phyloP scores from a whole-genome alignment of 1,139 yeast genomes.

The Pichia sp. region DNA sequence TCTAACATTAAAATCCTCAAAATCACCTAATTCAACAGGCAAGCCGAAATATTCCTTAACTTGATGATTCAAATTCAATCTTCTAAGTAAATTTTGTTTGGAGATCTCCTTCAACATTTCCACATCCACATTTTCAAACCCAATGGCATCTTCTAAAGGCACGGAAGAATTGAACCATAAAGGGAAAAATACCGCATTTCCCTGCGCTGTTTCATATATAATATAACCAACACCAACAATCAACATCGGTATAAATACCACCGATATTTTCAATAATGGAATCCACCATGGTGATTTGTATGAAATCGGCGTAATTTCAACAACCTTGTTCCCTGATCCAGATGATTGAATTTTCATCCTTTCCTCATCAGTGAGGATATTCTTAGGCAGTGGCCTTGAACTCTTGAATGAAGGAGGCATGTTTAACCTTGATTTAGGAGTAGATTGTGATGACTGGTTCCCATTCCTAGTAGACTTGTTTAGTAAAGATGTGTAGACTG shows the following conservation, averaged over 20 bases:
- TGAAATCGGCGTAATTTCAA: conserved; percentile 1
- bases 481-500: too few relatives aligned
- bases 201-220: conserved; percentile 20
- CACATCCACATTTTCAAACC: conserved; percentile 20
- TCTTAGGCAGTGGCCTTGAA: conserved; percentile 11
- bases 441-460: too few relatives aligned
- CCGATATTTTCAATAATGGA: conserved; percentile 9
- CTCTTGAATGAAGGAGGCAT: conserved; percentile 12
- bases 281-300: conserved; percentile 12
- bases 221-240: conserved; percentile 19
- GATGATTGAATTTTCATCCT: conserved; percentile 4
- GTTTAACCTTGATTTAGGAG: too few relatives aligned
- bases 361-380: conserved; percentile 9
- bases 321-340: not conserved
- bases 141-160: conserved; percentile 21
- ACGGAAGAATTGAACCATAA: conserved; percentile 20
- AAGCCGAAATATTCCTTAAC: conserved; percentile 22
- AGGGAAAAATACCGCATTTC: conserved; percentile 24
- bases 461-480: too few relatives aligned
- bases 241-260: conserved; percentile 12
- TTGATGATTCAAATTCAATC: conserved; percentile 22
- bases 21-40: conserved; percentile 22
- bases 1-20: conserved; percentile 19
- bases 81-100: conserved; percentile 17
- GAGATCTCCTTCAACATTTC: conserved; percentile 19